Percentiles rank a stretch among this genome's conserved stretches.
phyloP scores from a whole-genome alignment of 2,329 filamentous ascomycete species.

The Aspergillus chevalieri region DNA sequence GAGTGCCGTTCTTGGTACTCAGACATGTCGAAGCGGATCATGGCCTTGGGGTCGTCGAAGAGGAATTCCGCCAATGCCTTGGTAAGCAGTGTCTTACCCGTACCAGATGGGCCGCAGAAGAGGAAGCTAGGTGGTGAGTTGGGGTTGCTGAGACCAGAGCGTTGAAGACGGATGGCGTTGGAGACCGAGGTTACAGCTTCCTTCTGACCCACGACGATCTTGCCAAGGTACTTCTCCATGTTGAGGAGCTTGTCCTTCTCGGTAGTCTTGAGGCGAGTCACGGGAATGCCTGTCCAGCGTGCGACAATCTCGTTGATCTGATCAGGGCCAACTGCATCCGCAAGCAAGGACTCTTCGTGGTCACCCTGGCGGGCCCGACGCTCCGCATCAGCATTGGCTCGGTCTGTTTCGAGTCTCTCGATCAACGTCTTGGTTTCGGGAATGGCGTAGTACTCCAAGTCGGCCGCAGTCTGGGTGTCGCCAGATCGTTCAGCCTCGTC shows the following conservation, averaged over 20 bases:
- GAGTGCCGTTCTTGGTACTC: slow-evolving; percentile 98
- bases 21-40: slow-evolving; percentile 99
- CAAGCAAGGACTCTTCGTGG: slow-evolving; percentile 67
- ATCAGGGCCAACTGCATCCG: slow-evolving; percentile 89
- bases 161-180: slow-evolving; percentile 90
- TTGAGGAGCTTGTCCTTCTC: slow-evolving; percentile 98
- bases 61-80: slow-evolving; percentile 97
- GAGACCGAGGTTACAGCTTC: slow-evolving; percentile 91
- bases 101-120: slow-evolving; percentile 97
- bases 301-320: slow-evolving; percentile 99
- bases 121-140: slow-evolving; percentile 97
- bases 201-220: slow-evolving; percentile 85
- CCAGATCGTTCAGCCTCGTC: slow-evolving; percentile 86
- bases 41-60: slow-evolving; percentile 92
- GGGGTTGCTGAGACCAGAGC: slow-evolving; percentile 88
- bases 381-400: slow-evolving; percentile 69
- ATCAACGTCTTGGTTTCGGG: slow-evolving; percentile 83
- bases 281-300: slow-evolving; percentile 96
- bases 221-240: slow-evolving; percentile 83
- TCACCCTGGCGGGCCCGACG: slow-evolving; percentile 51
- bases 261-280: slow-evolving; percentile 85
- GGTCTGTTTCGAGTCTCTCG: slow-evolving; percentile 71
- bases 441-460: slow-evolving; percentile 95
- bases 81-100: slow-evolving; percentile 93
- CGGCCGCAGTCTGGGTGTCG: slow-evolving; percentile 80